A percentile compares a stretch with the other conserved stretches of the same genome.
phyloP scores from a whole-genome alignment of 2,329 filamentous ascomycete species.

The Paracoccidioides brasiliensis region DNA sequence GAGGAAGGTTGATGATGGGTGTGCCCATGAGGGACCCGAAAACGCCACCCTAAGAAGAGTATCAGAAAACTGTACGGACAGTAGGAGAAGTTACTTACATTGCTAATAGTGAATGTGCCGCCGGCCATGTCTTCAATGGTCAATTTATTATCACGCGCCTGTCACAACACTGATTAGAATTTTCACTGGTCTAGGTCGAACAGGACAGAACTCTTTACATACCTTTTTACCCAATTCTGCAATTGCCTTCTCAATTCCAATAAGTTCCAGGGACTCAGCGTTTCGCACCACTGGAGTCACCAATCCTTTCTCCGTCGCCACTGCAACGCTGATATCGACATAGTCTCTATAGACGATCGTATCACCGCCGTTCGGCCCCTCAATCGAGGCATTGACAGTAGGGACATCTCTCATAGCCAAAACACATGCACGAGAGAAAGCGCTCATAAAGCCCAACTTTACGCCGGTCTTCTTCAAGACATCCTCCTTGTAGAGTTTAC shows the following conservation, averaged over 20 bases:
- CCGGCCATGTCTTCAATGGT: constrained; percentile 99
- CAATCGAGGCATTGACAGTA: constrained; percentile 89
- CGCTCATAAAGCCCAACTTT: constrained; percentile 99
- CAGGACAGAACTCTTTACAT: constrained; percentile 6
- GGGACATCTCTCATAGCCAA: constrained; percentile 93
- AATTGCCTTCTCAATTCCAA: constrained; percentile 81
- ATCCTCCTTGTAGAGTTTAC: constrained; percentile 94
- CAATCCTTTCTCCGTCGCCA: constrained; percentile 92
- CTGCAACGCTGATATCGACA: constrained; percentile 92
- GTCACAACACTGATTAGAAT: constrained; percentile 7
- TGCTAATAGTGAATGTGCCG: constrained; percentile 95
- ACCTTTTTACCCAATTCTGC: constrained; percentile 94
- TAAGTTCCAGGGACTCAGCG: constrained; percentile 72
- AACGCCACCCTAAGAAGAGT: constrained; percentile 53
- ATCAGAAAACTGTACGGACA: constrained; percentile 10
- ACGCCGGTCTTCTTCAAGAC: constrained; percentile 90
- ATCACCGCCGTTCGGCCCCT: constrained; percentile 86
- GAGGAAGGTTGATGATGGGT: constrained; percentile 94
- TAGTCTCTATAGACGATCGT: constrained; percentile 98
- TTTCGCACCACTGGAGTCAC: constrained; percentile 96
- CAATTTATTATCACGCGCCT: constrained; percentile 90
- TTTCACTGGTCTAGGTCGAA: neutral
- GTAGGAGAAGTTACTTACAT: constrained; percentile 36
- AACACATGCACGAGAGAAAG: constrained; percentile 79
- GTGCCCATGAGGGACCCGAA: constrained; percentile 97